Evolutionary conservation across 1,284 basidiomycete genomes (phyloP).

Genomic region (Pascua guehoae): DNA sequence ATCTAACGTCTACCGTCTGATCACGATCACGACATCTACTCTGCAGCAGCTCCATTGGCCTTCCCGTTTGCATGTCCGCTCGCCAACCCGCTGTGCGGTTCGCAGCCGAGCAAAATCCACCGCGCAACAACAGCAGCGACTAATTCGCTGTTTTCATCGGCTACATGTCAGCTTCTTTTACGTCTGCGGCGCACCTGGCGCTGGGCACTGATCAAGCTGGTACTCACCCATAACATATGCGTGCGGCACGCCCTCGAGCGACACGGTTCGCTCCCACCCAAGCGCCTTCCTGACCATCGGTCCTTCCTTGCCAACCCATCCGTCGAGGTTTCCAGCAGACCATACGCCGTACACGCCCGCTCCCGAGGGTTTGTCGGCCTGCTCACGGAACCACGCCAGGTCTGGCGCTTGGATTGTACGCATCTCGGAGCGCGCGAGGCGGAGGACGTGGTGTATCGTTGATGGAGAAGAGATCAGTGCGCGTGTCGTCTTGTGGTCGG

Average conservation of each 20-base stretch:
- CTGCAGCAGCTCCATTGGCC: no score
- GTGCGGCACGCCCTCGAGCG: constrained; percentile 36
- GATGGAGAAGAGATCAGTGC: constrained; percentile 35
- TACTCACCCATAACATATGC: constrained; percentile 43
- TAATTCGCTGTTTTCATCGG: constrained; percentile 26
- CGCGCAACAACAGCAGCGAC: constrained; percentile 34
- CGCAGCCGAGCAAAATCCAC: constrained; percentile 23
- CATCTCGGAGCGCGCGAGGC: constrained; percentile 46
- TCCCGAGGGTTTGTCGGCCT: constrained; percentile 9
- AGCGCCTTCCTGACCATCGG: constrained; percentile 30
- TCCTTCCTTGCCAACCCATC: constrained; percentile 45
- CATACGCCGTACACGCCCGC: constrained; percentile 32
- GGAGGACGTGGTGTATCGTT: constrained; percentile 37
- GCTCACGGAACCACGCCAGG: constrained; percentile 31
- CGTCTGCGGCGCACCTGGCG: neutral
- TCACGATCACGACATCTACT: no score
- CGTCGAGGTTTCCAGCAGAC: constrained; percentile 32
- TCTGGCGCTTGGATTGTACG: constrained; percentile 37
- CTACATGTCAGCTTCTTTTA: constrained; percentile 14
- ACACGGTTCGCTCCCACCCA: constrained; percentile 27
- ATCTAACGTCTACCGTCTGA: no score
- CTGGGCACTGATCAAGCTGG: no score
- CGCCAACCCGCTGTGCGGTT: neutral
- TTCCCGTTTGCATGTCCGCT: neutral
- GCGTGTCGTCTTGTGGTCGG: constrained; percentile 30